Conservation (phyloP, 257 asterid genomes). For the Craterostigma plantagineum region DNA sequence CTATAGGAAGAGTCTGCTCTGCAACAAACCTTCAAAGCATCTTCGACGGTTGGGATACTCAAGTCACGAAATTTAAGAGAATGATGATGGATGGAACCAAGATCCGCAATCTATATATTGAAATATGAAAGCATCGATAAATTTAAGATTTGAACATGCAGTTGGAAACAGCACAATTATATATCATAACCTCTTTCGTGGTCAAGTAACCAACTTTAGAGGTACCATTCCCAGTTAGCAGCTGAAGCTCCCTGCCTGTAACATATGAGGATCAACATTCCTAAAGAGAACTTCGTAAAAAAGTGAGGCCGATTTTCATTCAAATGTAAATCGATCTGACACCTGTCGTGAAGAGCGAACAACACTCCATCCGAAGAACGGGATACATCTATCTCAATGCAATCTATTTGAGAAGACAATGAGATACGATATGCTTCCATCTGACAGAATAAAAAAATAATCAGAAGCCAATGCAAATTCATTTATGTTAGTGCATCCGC, state of each 20-base stretch:
- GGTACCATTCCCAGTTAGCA: conserved; percentile 51
- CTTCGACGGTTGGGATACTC: conserved; percentile 57
- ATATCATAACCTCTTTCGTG: conserved; percentile 49
- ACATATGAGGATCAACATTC: conserved; percentile 71
- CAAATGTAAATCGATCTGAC: conserved; percentile 11
- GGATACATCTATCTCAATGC: conserved; percentile 88
- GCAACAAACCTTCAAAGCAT: conserved; percentile 53
- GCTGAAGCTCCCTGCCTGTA: conserved; percentile 97
- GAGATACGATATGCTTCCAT: conserved; percentile 59
- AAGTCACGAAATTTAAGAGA: conserved; percentile 35
- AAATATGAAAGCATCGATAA: conserved; percentile 14
- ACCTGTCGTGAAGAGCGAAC: conserved; percentile 97
- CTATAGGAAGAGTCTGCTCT: conserved; percentile 8
- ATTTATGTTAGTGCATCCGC: too few species aligned
- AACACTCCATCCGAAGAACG: conserved; percentile 84
- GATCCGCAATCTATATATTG: conserved; percentile 48
- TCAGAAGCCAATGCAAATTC: too few species aligned
- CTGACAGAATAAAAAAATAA: conserved; percentile 18
- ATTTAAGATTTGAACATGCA: conserved; percentile 13
- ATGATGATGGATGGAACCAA: conserved; percentile 29
- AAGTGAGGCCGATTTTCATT: background rate
- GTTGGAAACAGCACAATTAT: conserved; percentile 4
- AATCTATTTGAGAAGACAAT: conserved; percentile 63
- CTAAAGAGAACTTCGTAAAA: conserved; percentile 11
- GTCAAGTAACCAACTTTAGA: conserved; percentile 62